Evolutionary conservation across 2,329 filamentous ascomycete genomes (phyloP), one percentile per base, ranked within the genome.

Genomic region (Colletotrichum spaethianum): DNA sequence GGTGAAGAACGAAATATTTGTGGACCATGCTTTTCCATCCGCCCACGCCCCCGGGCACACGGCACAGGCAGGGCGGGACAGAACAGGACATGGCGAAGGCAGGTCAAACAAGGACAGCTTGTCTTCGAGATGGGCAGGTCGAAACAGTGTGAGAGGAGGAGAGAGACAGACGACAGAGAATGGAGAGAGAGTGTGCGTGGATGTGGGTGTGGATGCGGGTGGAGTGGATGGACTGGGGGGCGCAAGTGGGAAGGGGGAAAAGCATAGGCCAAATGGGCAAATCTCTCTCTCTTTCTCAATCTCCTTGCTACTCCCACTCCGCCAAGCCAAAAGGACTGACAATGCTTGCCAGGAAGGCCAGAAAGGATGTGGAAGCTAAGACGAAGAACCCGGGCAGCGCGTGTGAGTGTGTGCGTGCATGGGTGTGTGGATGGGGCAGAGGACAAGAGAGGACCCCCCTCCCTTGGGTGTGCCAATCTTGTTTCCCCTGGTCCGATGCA

Each of bases 81-180:
- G 48, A 26, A 28, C 56, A 12, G 23, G 52, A 59, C 56, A 14
- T 11, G 55, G 55, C 20, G 31, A 16, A 42, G 31, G 12, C 20
- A 40, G 33, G 36, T 18, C 8, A 33, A 36, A 31, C 59, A 62
- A 66, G 64, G 57, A 69, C 52, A 69, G 42, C 52, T 65, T 65
- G 61, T 57, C 44, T 65, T 64, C 53, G 44, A 66, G 38, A 26
- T 46, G 40, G 69, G 69, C 52, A 72, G 65, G 57, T 72, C 69
- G 52, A 63, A 72, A 69, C 65, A 72, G 52, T 48, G 57, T 57
- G 57, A 63, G 46, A 55, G 52, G 9, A 23, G 52, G 52, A 56
- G 31, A 56, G 8, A 28, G 31, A 33, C 20, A 36, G 20, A 14
- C 31, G 48, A 52, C 6, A 52, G 16, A 42, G 40, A 20, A 18